phyloP scores from a whole-genome alignment of 1,284 basidiomycete species.

The Ceratobasidium sp. region DNA sequence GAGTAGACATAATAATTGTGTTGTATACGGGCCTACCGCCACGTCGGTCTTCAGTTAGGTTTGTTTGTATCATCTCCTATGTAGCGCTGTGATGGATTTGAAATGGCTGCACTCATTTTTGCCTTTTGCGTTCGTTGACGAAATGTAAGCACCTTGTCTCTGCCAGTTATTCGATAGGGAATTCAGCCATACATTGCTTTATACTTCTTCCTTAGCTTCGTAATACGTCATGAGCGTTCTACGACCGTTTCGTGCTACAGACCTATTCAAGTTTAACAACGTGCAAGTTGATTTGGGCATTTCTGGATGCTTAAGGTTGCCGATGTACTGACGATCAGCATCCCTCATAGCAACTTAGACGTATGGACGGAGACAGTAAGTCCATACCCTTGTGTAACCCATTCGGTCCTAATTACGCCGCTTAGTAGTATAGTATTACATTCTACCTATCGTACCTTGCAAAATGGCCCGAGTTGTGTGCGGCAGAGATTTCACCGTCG shows the following conservation, averaged over 20 bases:
- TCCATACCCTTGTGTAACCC: not conserved
- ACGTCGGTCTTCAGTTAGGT: not conserved
- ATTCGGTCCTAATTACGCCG: not conserved
- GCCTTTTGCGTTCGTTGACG: not conserved
- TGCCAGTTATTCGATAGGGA: not conserved
- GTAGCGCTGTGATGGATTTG: not conserved
- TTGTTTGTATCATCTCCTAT: not conserved
- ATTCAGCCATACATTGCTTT: not conserved
- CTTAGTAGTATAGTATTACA: conserved; percentile 79
- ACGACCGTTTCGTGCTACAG: conserved; percentile 81
- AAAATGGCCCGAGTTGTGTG: conserved; percentile 89
- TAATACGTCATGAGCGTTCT: conserved; percentile 70
- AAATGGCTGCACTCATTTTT: not conserved
- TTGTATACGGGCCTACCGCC: not conserved
- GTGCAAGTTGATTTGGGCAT: conserved; percentile 57
- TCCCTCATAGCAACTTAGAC: conserved; percentile 75
- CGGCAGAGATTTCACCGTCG: conserved; percentile 75
- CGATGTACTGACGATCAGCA: not conserved
- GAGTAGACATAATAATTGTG: not conserved
- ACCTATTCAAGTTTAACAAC: conserved; percentile 92
- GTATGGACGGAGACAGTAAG: conserved; percentile 91
- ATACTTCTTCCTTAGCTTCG: not conserved
- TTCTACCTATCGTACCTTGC: conserved; percentile 89
- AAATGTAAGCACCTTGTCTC: not conserved
- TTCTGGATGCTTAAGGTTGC: not conserved